Percentiles rank a stretch among this genome's conserved stretches.
These are phyloP conservation scores for Colletotrichum echinochloae DNA, from an alignment of 2,329 filamentous ascomycete genomes.

Conservation along the genomic window DNA sequence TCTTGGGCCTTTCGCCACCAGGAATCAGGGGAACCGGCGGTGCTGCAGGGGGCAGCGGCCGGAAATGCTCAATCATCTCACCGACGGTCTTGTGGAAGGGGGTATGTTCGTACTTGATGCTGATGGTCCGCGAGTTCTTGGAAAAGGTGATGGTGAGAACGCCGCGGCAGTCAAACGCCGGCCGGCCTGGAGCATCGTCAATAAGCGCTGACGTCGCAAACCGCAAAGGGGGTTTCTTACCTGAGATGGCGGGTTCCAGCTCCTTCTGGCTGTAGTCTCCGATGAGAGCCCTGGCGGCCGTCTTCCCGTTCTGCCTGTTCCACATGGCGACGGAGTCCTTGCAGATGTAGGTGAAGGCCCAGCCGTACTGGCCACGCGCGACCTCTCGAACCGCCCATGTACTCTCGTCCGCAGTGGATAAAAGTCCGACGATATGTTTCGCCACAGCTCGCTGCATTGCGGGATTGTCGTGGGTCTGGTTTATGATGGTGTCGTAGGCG, in stretches of 20 bases:
- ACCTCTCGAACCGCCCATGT: conserved; percentile 61
- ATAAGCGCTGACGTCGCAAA: background rate
- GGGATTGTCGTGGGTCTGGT: conserved; percentile 63
- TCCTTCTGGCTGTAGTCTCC: conserved; percentile 63
- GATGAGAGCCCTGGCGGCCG: conserved; percentile 54
- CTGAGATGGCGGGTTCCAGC: conserved; percentile 57
- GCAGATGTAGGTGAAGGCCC: conserved; percentile 67
- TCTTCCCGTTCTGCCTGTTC: conserved; percentile 60
- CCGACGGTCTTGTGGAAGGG: conserved; percentile 68
- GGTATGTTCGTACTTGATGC: conserved; percentile 67
- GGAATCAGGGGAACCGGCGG: conserved; percentile 44
- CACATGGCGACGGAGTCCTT: conserved; percentile 64
- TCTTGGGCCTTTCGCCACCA: conserved; percentile 45
- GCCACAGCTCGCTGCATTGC: conserved; percentile 62
- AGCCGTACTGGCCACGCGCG: conserved; percentile 60
- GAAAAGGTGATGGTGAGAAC: conserved; percentile 63
- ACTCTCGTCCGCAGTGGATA: conserved; percentile 61
- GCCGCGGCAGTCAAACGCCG: conserved; percentile 70
- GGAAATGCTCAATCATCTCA: conserved; percentile 60
- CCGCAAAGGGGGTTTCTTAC: conserved; percentile 50
- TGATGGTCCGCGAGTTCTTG: conserved; percentile 59
- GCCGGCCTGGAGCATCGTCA: conserved; percentile 56
- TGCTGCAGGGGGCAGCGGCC: conserved; percentile 55
- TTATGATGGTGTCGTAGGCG: conserved; percentile 59
- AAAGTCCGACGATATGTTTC: conserved; percentile 58